Conservation (phyloP, 768 basidiomycete species). For the Brasilioporus rufonigricans region DNA sequence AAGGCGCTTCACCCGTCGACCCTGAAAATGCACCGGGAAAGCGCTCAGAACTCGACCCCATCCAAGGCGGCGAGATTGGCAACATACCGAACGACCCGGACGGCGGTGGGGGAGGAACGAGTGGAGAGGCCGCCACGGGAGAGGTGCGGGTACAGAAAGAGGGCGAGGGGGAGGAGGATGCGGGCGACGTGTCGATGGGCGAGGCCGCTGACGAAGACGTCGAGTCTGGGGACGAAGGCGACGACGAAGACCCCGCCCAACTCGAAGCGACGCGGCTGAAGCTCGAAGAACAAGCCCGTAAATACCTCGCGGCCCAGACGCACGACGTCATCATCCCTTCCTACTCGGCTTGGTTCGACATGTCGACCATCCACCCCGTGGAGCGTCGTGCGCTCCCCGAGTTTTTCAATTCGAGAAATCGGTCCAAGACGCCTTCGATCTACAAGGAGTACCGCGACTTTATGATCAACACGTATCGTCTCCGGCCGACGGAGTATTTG, state of each 20-base stretch:
- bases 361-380: slow-evolving; percentile 89
- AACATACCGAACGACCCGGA: slow-evolving; percentile 54
- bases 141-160: slow-evolving; percentile 43
- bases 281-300: slow-evolving; percentile 83
- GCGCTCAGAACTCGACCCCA: slow-evolving; percentile 84
- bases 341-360: slow-evolving; percentile 97
- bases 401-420: slow-evolving; percentile 95
- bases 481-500: slow-evolving; percentile 92
- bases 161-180: slow-evolving; percentile 65
- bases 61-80: slow-evolving; percentile 73
- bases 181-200: slow-evolving; percentile 77
- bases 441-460: slow-evolving; percentile 99
- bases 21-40: slow-evolving; percentile 80
- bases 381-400: slow-evolving; percentile 93
- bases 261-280: slow-evolving; percentile 75
- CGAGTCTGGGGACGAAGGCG: slow-evolving; percentile 77
- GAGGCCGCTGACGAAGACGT: slow-evolving; percentile 74
- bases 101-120: slow-evolving; percentile 13
- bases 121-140: slow-evolving; percentile 24
- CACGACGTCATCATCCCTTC: slow-evolving; percentile 97
- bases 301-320: slow-evolving; percentile 95
- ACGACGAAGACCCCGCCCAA: slow-evolving; percentile 84
- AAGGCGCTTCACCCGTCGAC: slow-evolving; percentile 75
- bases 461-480: slow-evolving; percentile 97
- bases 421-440: slow-evolving; percentile 93